A percentile compares a stretch with the other conserved stretches of the same genome.
Evolutionary conservation across 148 eudicot genomes (phyloP).

Genomic region (Chenopodium suecicum): DNA sequence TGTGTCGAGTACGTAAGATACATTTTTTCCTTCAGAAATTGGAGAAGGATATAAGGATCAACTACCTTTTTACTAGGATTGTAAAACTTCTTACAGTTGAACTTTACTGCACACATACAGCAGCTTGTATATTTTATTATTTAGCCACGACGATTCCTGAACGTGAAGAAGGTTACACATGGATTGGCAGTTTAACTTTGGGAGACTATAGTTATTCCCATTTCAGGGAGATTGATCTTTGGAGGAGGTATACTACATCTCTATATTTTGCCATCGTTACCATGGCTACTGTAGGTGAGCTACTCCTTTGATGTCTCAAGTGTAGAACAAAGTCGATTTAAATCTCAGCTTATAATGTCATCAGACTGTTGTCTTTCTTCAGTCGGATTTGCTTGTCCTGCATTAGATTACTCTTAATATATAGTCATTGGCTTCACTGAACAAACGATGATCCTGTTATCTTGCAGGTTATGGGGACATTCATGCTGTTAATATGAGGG

Average conservation of each 20-base stretch:
- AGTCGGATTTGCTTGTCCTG: background rate
- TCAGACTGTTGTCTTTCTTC: no score
- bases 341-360: background rate
- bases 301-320: background rate
- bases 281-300: slow-evolving; percentile 95
- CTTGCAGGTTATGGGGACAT: slow-evolving; percentile 73
- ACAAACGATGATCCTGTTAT: background rate
- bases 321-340: background rate
- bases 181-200: slow-evolving; percentile 90
- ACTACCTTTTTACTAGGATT: slow-evolving; percentile 71
- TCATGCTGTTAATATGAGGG: slow-evolving; percentile 74
- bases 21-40: slow-evolving; percentile 48
- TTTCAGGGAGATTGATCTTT: slow-evolving; percentile 79
- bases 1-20: slow-evolving; percentile 70
- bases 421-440: background rate
- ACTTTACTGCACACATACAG: slow-evolving; percentile 94
- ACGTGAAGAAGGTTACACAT: slow-evolving; percentile 80
- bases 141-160: slow-evolving; percentile 82
- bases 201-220: slow-evolving; percentile 79
- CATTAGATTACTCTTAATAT: background rate
- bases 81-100: slow-evolving; percentile 81
- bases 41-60: slow-evolving; percentile 93
- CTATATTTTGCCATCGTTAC: slow-evolving; percentile 91
- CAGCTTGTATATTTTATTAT: slow-evolving; percentile 92
- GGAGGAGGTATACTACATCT: slow-evolving; percentile 75